These are phyloP conservation scores for Flaveria linearis DNA, from an alignment of 129 eudicot genomes.

Conservation along the genomic window DNA sequence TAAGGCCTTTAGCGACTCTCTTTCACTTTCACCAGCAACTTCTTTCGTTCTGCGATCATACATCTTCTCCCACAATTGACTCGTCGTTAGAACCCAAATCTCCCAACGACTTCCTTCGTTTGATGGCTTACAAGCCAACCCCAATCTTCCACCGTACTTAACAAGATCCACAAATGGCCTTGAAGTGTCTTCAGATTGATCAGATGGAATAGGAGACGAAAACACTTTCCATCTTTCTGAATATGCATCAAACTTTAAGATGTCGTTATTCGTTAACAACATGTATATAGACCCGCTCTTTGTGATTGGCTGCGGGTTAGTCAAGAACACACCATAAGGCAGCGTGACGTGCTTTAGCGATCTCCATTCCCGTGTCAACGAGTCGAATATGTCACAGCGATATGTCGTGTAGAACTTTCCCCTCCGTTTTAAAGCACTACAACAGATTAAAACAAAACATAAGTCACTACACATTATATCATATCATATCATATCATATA, in stretches of 20 bases:
- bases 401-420: background rate
- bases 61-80: conserved; percentile 2
- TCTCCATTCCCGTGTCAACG: conserved; percentile 11
- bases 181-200: background rate
- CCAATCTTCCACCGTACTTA: conserved; percentile 20
- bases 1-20: background rate
- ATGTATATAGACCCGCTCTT: conserved; percentile 17
- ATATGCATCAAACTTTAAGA: conserved; percentile 14
- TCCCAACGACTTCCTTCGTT: background rate
- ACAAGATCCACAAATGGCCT: background rate
- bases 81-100: conserved; percentile 1
- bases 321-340: background rate
- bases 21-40: background rate
- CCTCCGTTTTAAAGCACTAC: background rate
- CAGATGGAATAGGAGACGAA: background rate
- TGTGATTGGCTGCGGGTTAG: conserved; percentile 10
- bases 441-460: background rate
- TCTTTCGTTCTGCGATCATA: background rate
- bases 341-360: background rate
- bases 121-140: background rate
- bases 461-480: background rate
- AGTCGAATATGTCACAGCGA: conserved; percentile 24
- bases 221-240: background rate
- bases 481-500: background rate
- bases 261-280: background rate